phyloP scores from a whole-genome alignment of 2,329 filamentous ascomycete species.

The Diaporthe sp. region DNA sequence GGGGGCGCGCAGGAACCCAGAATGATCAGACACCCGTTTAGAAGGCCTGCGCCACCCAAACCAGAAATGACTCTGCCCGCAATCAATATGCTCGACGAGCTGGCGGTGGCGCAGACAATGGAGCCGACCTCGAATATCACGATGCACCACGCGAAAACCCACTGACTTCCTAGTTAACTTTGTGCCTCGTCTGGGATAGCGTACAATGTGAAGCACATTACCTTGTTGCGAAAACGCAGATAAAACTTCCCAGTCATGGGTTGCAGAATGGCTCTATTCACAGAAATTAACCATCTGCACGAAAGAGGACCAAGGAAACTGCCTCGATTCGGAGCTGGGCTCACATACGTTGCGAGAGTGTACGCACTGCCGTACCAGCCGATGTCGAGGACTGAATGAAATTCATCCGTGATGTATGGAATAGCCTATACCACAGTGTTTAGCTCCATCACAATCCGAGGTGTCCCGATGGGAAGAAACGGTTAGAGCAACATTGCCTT shows the following conservation, averaged over 20 bases:
- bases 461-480: background rate
- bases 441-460: background rate
- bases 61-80: background rate
- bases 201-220: background rate
- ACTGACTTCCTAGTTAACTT: background rate
- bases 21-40: background rate
- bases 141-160: background rate
- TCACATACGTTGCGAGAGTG: background rate
- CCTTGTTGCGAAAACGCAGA: background rate
- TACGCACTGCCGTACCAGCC: background rate
- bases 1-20: background rate
- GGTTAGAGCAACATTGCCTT: background rate
- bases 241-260: background rate
- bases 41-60: background rate
- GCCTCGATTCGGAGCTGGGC: background rate
- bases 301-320: fast-evolving
- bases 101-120: background rate
- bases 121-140: background rate
- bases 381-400: background rate
- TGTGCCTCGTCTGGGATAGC: background rate
- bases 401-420: conserved; percentile 6
- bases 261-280: background rate
- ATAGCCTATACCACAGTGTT: background rate
- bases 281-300: background rate
- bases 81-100: background rate